These are phyloP conservation scores for Fusarium subtropicale DNA, from an alignment of 2,329 filamentous ascomycete species.

Conservation along the genomic window DNA sequence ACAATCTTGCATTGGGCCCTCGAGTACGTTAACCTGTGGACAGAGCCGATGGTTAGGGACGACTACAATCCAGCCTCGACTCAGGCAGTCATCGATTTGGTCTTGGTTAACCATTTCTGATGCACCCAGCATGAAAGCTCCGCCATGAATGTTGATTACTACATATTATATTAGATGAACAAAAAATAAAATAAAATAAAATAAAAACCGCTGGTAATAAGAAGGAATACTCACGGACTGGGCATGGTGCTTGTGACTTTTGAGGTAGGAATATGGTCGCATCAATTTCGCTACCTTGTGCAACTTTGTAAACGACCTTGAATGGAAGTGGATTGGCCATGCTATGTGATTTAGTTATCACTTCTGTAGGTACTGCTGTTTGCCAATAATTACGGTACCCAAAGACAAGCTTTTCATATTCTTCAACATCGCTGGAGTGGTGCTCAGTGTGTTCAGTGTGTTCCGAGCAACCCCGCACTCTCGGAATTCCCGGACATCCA, in stretches of 20 bases:
- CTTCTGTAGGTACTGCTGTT: no score
- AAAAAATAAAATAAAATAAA: no score
- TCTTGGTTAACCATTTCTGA: conserved; percentile 22
- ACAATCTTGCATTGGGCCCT: conserved; percentile 14
- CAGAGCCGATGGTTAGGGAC: conserved; percentile 12
- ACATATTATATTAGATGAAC: background rate
- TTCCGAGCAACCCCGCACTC: no score
- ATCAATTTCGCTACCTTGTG: conserved; percentile 5
- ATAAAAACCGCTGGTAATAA: no score
- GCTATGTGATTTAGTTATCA: no score
- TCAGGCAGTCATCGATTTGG: conserved; percentile 1
- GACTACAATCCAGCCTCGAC: conserved; percentile 4
- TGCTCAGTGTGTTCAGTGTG: no score
- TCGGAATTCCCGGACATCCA: no score
- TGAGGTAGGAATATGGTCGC: background rate
- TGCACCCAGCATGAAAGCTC: conserved; percentile 19
- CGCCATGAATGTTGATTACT: conserved; percentile 18
- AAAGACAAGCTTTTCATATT: no score
- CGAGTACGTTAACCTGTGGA: background rate
- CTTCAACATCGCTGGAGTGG: no score
- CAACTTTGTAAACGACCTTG: conserved; percentile 6
- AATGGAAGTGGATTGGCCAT: background rate
- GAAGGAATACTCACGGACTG: background rate
- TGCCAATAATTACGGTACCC: no score
- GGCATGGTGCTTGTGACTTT: background rate